These are phyloP conservation scores for Paramecium pentaurelia DNA, from an alignment of 73 alveolate species.

Conservation along the genomic window DNA sequence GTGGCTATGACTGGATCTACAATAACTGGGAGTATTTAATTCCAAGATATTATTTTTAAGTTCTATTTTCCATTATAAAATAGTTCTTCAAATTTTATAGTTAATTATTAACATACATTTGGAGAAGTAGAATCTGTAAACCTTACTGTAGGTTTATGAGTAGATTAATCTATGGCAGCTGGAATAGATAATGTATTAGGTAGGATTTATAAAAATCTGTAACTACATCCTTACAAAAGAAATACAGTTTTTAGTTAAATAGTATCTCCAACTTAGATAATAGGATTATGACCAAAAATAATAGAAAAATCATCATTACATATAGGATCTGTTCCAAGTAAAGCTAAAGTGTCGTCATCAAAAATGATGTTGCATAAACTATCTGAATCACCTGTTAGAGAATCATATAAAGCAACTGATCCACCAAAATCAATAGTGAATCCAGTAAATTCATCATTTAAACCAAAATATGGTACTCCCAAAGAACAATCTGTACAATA, in stretches of 20 bases:
- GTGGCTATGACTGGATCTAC: not conserved
- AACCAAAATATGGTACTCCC: not conserved
- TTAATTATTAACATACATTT: not conserved
- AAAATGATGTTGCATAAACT: not conserved
- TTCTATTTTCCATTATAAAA: not conserved
- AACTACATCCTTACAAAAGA: not conserved
- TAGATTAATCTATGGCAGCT: not conserved
- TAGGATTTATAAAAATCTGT: not conserved
- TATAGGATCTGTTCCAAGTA: not conserved
- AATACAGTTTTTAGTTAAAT: not conserved
- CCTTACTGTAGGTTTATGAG: not conserved
- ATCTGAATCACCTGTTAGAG: not conserved
- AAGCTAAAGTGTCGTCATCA: not conserved
- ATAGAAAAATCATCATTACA: not conserved
- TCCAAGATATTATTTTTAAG: not conserved
- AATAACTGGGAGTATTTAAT: not conserved
- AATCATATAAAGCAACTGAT: not conserved
- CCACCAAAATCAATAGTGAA: not conserved
- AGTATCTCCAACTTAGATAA: not conserved
- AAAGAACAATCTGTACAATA: not conserved
- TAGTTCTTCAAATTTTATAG: not conserved
- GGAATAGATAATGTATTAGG: not conserved
- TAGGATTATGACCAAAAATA: not conserved
- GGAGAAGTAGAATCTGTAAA: not conserved
- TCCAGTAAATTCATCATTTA: not conserved